A percentile compares a stretch with the other conserved stretches of the same genome.
These are phyloP conservation scores for Rosa lucieae DNA, from an alignment of 306 rosid genomes.

Conservation along the genomic window DNA sequence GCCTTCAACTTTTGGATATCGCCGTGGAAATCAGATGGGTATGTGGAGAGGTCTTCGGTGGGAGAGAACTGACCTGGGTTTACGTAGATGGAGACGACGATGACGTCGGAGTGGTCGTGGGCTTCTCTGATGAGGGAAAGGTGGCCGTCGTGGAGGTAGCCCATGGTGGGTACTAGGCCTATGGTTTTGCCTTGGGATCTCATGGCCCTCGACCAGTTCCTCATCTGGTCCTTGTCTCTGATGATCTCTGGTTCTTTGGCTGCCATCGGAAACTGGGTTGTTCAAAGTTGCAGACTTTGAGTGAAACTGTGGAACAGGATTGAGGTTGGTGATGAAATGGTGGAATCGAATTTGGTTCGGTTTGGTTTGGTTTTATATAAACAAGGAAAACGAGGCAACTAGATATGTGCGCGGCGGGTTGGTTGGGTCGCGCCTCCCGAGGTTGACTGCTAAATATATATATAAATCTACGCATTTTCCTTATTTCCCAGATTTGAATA, in stretches of 20 bases:
- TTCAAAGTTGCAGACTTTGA: not conserved
- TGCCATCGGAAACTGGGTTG: constrained; percentile 37
- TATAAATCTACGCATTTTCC: no score
- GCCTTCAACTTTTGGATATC: constrained; percentile 59
- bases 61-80: constrained; percentile 92
- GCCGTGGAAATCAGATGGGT: constrained; percentile 81
- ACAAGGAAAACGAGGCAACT: not conserved
- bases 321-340: not conserved
- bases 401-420: not conserved
- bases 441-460: not conserved
- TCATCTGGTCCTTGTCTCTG: constrained; percentile 54
- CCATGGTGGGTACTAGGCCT: constrained; percentile 87
- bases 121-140: constrained; percentile 67
- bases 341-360: not conserved
- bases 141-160: constrained; percentile 80
- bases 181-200: constrained; percentile 65
- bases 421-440: constrained; percentile 1
- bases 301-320: not conserved
- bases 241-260: constrained; percentile 49
- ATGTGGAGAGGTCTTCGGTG: constrained; percentile 74
- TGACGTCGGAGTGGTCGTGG: constrained; percentile 41
- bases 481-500: no score
- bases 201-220: constrained; percentile 79
- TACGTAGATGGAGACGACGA: constrained; percentile 77
- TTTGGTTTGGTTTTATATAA: not conserved